Evolutionary conservation across 768 basidiomycete species (phyloP).

Genomic region (Solioccasus polychromus): DNA sequence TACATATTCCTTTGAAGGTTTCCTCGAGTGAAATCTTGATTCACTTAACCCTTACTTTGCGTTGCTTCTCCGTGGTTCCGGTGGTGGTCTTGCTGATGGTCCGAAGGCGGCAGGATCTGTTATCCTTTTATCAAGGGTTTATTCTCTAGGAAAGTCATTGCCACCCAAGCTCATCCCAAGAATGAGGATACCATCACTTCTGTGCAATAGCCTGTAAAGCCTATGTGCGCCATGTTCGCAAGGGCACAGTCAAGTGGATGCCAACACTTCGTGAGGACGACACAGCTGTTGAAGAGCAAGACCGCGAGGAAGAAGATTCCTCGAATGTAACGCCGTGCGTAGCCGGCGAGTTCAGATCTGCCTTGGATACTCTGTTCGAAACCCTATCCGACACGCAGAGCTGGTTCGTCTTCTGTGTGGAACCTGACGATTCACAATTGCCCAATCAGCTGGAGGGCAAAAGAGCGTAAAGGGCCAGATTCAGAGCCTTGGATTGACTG

Average conservation of each 20-base stretch:
- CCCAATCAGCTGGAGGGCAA: constrained; percentile 90
- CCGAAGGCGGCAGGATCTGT: constrained; percentile 73
- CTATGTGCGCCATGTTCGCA: constrained; percentile 89
- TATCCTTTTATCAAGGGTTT: constrained; percentile 88
- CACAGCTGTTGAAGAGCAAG: constrained; percentile 41
- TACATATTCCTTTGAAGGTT: constrained; percentile 86
- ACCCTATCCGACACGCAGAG: constrained; percentile 22
- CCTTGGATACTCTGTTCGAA: constrained; percentile 58
- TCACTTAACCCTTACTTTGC: constrained; percentile 92
- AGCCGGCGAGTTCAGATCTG: constrained; percentile 83
- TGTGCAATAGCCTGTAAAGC: constrained; percentile 90
- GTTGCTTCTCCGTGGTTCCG: constrained; percentile 72
- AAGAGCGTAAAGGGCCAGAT: constrained; percentile 87
- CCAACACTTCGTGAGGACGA: constrained; percentile 32
- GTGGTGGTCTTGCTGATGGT: constrained; percentile 35
- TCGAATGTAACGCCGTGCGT: constrained; percentile 59
- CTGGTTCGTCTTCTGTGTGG: constrained; percentile 89
- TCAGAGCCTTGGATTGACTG: constrained; percentile 68
- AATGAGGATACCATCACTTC: constrained; percentile 95
- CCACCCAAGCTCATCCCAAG: constrained; percentile 87
- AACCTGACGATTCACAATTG: constrained; percentile 89
- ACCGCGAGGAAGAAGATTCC: constrained; percentile 45
- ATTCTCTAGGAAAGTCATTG: constrained; percentile 85
- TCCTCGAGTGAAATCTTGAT: constrained; percentile 86
- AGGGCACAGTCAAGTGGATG: constrained; percentile 63